These are phyloP conservation scores for Chaetomium olivaceum DNA, from an alignment of 2,329 filamentous ascomycete genomes.

Conservation along the genomic window DNA sequence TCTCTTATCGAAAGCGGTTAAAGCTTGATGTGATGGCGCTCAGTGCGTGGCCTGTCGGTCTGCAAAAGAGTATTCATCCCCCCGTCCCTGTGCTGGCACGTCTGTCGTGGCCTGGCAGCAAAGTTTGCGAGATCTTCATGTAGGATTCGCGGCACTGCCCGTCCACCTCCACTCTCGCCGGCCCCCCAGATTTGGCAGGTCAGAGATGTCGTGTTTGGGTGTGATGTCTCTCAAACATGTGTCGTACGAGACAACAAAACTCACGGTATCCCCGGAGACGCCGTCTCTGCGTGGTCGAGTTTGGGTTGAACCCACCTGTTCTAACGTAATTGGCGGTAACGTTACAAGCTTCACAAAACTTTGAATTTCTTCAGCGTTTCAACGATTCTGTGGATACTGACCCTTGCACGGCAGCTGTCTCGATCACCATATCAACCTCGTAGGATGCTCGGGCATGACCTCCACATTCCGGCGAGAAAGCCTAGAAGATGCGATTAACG, in stretches of 20 bases:
- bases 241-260: not conserved
- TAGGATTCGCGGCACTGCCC: slow-evolving; percentile 6
- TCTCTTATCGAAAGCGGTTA: slow-evolving; percentile 5
- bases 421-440: not conserved
- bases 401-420: not conserved
- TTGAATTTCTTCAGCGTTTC: too few species aligned
- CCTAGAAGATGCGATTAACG: not conserved
- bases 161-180: not conserved
- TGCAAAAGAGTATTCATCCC: not conserved
- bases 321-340: not conserved
- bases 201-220: not conserved
- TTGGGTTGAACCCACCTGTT: not conserved
- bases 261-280: not conserved
- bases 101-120: not conserved
- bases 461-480: not conserved
- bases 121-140: not conserved
- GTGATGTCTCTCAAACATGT: not conserved
- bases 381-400: not conserved
- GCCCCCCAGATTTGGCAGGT: slow-evolving; percentile 1
- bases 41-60: not conserved
- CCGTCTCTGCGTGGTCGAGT: not conserved
- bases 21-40: not conserved
- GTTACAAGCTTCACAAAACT: not conserved
- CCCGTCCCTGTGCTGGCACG: not conserved
- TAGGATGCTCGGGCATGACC: not conserved